A percentile compares a stretch with the other conserved stretches of the same genome.
phyloP scores from a whole-genome alignment of 2,329 filamentous ascomycete genomes.

The Pseudogymnoascus verrucosus region DNA sequence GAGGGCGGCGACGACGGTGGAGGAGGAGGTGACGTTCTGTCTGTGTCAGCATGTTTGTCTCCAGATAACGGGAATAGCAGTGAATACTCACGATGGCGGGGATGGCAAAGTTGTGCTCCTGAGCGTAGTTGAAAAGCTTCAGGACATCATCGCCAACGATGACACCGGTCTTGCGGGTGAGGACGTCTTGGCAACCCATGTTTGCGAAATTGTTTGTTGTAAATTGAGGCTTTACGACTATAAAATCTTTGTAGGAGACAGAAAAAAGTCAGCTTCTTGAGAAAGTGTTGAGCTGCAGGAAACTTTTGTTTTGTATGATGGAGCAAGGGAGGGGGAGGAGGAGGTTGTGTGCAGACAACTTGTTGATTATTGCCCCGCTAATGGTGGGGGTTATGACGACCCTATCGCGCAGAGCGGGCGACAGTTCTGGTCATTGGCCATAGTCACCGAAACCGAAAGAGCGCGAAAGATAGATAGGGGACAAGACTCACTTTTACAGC shows the following conservation, averaged over 20 bases:
- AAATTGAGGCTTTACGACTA: constrained; percentile 10
- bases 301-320: constrained; percentile 6
- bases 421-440: neutral
- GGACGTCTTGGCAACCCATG: constrained; percentile 44
- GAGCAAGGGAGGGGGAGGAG: neutral
- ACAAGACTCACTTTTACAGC: neutral
- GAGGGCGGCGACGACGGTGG: constrained; percentile 75
- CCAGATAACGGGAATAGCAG: neutral
- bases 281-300: neutral
- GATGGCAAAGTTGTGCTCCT: constrained; percentile 81
- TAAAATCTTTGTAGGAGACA: neutral
- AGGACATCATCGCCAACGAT: constrained; percentile 61
- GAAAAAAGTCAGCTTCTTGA: neutral
- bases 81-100: constrained; percentile 59
- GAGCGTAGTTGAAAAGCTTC: constrained; percentile 79
- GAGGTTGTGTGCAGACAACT: constrained; percentile 1
- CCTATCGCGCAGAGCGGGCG: neutral
- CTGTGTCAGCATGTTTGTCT: constrained; percentile 6
- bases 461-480: neutral
- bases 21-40: constrained; percentile 86
- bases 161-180: constrained; percentile 56
- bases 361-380: constrained; percentile 8
- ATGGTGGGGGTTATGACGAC: constrained; percentile 8
- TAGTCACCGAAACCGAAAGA: neutral
- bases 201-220: constrained; percentile 16